Conservation (phyloP, 768 basidiomycete species). For the Tubosaeta sp. region DNA sequence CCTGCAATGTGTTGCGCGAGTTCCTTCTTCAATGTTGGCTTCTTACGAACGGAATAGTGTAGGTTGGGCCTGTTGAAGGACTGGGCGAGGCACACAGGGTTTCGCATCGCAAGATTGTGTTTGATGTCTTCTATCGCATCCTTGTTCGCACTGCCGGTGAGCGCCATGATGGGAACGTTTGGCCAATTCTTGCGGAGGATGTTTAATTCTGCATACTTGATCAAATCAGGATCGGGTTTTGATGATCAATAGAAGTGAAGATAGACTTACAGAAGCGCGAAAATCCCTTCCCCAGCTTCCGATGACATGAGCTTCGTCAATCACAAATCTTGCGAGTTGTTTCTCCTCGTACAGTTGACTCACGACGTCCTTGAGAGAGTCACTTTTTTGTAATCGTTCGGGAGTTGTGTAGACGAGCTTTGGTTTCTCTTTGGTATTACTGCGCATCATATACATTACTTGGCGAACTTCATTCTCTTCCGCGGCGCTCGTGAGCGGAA, state of each 20-base stretch:
- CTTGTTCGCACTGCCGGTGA: conserved; percentile 91
- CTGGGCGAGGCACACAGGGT: conserved; percentile 57
- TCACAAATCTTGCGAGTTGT: conserved; percentile 80
- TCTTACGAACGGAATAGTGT: conserved; percentile 60
- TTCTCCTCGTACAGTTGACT: conserved; percentile 49
- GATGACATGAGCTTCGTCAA: conserved; percentile 97
- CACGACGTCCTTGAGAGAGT: conserved; percentile 51
- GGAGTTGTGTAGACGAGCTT: conserved; percentile 86
- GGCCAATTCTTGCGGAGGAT: conserved; percentile 72
- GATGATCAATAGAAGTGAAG: neutral
- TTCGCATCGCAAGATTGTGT: conserved; percentile 57
- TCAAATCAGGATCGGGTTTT: conserved; percentile 10
- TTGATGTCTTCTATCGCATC: conserved; percentile 78
- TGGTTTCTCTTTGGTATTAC: conserved; percentile 41
- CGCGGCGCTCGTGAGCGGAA: conserved; percentile 62
- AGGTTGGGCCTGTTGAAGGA: conserved; percentile 96
- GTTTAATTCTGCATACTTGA: conserved; percentile 65
- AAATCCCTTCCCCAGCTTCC: conserved; percentile 94
- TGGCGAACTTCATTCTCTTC: conserved; percentile 36
- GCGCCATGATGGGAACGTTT: conserved; percentile 85
- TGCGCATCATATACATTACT: conserved; percentile 41
- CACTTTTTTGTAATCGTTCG: conserved; percentile 73
- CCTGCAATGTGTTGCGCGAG: conserved; percentile 58
- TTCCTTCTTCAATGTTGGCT: conserved; percentile 40
- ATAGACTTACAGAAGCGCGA: conserved; percentile 62